Base-by-base conservation (phyloP, 2,329 filamentous ascomycete species). In the Chalaropsis ovoidea region DNA sequence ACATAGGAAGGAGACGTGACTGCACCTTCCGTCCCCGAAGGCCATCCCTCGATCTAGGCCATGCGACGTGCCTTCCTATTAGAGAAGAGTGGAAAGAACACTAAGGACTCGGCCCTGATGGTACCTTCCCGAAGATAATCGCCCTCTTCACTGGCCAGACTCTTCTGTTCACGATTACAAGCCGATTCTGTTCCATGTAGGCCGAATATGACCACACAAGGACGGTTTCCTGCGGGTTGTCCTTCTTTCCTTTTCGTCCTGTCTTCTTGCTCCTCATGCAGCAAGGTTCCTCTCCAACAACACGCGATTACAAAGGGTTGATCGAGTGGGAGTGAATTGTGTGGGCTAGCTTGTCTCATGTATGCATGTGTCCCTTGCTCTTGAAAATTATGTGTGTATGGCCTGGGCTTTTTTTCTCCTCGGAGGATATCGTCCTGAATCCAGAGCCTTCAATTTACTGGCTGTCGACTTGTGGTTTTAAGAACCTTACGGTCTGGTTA, bases 321-420 rank as follows among this genome's bases (percentile, higher is more conserved):
- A 22, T 24, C 47, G 22, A 49, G 22, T 49, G 22, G 47, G 19
- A 24, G 47, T 19, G 47, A 10, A 24, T 52, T 52, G 47, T 13
- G 19, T 27, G 17, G 47, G 47, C 47, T 24, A 52, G 47, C 19
- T 52, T 52, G 47, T 52, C 47, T 52, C 47, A 52, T 52, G 24
- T 52, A 52, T 52, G 47, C 19, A 52, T 52, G 47, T 52, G 22
- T 52, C 47, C 47, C 47, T 52, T 52, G 47, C 47, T 52, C 47
- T 52, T 1, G 19, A 52, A 24, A 52, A 52, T 52, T 52, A 52
- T 52, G 47, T 52, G 7, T 24, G 19, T 22, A 24, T 24, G 47
- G 24, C 24, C 19, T 24, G 24, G 47, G 8, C 13, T 24, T 52
- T 19, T 52, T 52, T 52, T 52, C 47, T 52, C 47, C 3, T 24